Percentiles rank a stretch among this genome's conserved stretches.
phyloP scores from a whole-genome alignment of 805 yeast species.

The Ogataea wickerhamii region DNA sequence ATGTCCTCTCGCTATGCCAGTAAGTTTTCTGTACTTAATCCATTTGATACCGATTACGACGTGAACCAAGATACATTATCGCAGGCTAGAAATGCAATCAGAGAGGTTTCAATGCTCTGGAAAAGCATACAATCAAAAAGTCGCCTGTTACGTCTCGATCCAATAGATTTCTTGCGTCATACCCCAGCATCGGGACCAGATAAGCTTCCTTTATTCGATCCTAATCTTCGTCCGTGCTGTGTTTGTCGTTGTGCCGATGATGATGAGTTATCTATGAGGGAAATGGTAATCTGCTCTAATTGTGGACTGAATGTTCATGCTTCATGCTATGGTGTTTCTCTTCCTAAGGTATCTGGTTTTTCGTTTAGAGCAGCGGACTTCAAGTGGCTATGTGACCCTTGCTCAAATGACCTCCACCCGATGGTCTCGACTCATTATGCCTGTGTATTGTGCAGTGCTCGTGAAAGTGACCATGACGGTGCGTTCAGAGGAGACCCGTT shows the following conservation, averaged over 20 bases:
- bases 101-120: slow-evolving; percentile 22
- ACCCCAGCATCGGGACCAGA: slow-evolving; percentile 3
- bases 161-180: background rate
- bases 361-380: slow-evolving; percentile 22
- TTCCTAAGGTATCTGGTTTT: slow-evolving; percentile 10
- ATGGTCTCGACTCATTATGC: slow-evolving; percentile 50
- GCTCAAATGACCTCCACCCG: slow-evolving; percentile 68
- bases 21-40: slow-evolving; percentile 24
- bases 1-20: slow-evolving; percentile 24
- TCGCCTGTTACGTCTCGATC: slow-evolving; percentile 9
- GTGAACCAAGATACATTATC: slow-evolving; percentile 13
- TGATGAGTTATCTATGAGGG: slow-evolving; percentile 30
- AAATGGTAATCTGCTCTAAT: slow-evolving; percentile 50
- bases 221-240: slow-evolving; percentile 44
- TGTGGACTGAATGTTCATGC: slow-evolving; percentile 74
- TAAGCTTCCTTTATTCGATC: slow-evolving; percentile 20
- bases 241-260: slow-evolving; percentile 43
- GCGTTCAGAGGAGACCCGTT: slow-evolving; percentile 38
- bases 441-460: slow-evolving; percentile 63
- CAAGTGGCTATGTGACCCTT: slow-evolving; percentile 78
- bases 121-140: slow-evolving; percentile 15
- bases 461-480: slow-evolving; percentile 46
- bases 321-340: slow-evolving; percentile 58
- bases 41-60: slow-evolving; percentile 14
- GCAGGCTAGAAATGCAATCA: slow-evolving; percentile 21